Evolutionary conservation across 2,329 filamentous ascomycete genomes (phyloP).

Genomic region (Penicillium sclerotigenum): DNA sequence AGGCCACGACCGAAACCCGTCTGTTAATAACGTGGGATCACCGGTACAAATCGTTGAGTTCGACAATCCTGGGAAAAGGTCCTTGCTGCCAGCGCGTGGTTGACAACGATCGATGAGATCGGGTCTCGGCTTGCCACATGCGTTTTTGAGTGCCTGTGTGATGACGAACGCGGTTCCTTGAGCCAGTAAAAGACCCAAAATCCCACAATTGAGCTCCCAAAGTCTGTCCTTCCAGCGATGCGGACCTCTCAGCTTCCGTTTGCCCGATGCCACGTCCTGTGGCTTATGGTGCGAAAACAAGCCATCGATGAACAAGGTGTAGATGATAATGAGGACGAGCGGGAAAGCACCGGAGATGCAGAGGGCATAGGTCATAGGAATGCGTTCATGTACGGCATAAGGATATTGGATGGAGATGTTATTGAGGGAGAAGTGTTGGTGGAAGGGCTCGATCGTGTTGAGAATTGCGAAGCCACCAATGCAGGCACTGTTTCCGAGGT

Average conservation of each 20-base stretch:
- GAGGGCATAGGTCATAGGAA: conserved; percentile 51
- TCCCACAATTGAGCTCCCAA: conserved; percentile 62
- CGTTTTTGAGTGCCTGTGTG: conserved; percentile 57
- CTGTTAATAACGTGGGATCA: conserved; percentile 52
- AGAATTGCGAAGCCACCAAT: conserved; percentile 52
- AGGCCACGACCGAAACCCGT: conserved; percentile 59
- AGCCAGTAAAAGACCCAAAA: conserved; percentile 55
- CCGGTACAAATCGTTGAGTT: conserved; percentile 52
- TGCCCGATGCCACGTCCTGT: conserved; percentile 32
- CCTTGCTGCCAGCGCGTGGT: conserved; percentile 36
- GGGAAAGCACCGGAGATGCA: conserved; percentile 51
- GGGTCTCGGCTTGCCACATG: conserved; percentile 58
- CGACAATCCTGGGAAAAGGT: conserved; percentile 41
- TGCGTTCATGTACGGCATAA: conserved; percentile 54
- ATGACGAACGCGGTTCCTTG: conserved; percentile 57
- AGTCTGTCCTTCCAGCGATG: conserved; percentile 56
- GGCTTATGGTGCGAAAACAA: conserved; percentile 53
- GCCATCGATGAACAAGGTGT: conserved; percentile 58
- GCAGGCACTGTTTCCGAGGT: conserved; percentile 42
- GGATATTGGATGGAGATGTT: conserved; percentile 59
- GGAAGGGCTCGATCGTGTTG: conserved; percentile 54
- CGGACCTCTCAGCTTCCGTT: conserved; percentile 42
- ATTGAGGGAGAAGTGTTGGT: conserved; percentile 56
- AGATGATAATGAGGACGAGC: conserved; percentile 51
- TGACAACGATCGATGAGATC: conserved; percentile 58